Conservation (phyloP, 2,329 filamentous ascomycete genomes). For the Falciphora oryzae region DNA sequence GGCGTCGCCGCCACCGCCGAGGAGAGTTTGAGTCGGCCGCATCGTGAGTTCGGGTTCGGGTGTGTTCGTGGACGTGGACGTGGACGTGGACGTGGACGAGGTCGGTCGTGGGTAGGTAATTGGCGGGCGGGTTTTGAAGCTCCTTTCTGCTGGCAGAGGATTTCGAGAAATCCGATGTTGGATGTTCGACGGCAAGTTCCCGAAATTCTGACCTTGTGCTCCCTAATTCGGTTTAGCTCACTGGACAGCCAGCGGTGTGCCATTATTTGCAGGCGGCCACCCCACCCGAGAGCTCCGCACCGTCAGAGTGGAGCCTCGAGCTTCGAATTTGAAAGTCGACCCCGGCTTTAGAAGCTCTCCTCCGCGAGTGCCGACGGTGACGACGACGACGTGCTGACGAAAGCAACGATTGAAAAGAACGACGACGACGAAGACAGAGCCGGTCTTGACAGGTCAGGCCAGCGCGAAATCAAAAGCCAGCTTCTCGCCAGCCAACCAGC, state of each 20-base stretch:
- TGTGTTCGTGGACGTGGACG: conserved; percentile 5
- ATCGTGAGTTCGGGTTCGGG: conserved; percentile 27
- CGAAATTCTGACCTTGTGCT: background rate
- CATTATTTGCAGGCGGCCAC: too few relatives aligned
- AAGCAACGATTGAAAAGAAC: background rate
- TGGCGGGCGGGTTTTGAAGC: background rate
- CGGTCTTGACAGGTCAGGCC: background rate
- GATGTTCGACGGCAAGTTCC: background rate
- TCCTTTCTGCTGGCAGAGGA: background rate
- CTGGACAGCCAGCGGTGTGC: background rate
- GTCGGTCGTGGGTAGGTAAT: conserved; percentile 5
- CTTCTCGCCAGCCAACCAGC: conserved; percentile 35
- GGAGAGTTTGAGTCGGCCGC: conserved; percentile 40
- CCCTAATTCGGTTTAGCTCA: background rate
- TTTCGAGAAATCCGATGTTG: background rate
- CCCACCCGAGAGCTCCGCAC: background rate
- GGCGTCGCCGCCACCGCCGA: conserved; percentile 31
- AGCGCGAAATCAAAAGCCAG: background rate
- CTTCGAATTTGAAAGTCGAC: background rate
- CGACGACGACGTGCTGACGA: background rate
- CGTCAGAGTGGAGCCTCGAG: background rate
- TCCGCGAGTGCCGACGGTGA: conserved; percentile 8
- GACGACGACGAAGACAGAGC: background rate
- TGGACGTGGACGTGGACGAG: conserved; percentile 12
- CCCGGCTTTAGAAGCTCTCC: background rate